Evolutionary conservation across 2,329 filamentous ascomycete genomes (phyloP).

Genomic region (Colletotrichum magnum): DNA sequence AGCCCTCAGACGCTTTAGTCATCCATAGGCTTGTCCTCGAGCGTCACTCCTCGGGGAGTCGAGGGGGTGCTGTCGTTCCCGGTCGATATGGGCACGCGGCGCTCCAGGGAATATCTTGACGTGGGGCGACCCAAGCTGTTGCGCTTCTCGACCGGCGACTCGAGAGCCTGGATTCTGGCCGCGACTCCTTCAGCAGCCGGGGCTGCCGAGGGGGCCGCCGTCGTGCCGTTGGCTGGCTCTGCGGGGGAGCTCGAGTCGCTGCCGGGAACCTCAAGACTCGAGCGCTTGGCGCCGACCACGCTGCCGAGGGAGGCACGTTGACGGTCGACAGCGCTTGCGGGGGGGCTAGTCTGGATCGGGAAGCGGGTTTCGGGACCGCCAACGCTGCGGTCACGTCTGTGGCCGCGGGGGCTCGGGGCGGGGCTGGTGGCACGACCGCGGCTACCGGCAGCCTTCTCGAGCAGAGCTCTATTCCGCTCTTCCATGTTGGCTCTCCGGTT

Average conservation of each 20-base stretch:
- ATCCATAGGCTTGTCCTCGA: conserved; percentile 68
- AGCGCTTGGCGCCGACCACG: conserved; percentile 67
- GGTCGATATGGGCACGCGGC: conserved; percentile 61
- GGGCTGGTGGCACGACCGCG: conserved; percentile 84
- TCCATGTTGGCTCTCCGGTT: conserved; percentile 95
- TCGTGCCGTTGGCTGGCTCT: conserved; percentile 60
- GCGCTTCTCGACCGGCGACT: conserved; percentile 68
- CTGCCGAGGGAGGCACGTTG: conserved; percentile 66
- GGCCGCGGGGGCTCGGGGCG: conserved; percentile 70
- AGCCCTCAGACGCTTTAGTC: conserved; percentile 52
- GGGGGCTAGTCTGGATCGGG: conserved; percentile 81
- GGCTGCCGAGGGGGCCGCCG: conserved; percentile 37
- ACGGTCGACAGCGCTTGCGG: conserved; percentile 62
- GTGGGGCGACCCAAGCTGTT: conserved; percentile 73
- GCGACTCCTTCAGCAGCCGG: conserved; percentile 34
- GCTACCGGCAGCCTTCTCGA: conserved; percentile 74
- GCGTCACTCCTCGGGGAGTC: conserved; percentile 59
- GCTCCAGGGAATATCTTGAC: conserved; percentile 63
- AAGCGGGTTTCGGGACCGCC: conserved; percentile 83
- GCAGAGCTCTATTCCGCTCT: conserved; percentile 87
- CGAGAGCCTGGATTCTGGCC: conserved; percentile 41
- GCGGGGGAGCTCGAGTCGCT: conserved; percentile 59
- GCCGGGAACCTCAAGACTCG: conserved; percentile 87
- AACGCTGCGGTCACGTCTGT: conserved; percentile 86
- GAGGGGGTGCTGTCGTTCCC: conserved; percentile 43